Conservation (phyloP, 139 green algal species). For the Desmodesmus armatus region DNA sequence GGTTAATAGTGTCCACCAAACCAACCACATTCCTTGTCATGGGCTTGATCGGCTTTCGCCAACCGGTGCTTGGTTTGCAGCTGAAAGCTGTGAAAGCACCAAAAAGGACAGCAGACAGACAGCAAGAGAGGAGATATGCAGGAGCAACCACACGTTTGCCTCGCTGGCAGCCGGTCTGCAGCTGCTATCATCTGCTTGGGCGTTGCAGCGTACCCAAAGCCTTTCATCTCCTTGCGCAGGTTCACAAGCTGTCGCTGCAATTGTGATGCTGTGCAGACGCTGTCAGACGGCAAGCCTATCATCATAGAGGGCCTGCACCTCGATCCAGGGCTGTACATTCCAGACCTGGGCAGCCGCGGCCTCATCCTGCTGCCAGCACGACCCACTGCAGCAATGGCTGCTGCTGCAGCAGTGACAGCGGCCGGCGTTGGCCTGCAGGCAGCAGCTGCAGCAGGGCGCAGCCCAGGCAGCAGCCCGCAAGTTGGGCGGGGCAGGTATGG, state of each 20-base stretch:
- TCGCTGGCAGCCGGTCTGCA: too few species aligned
- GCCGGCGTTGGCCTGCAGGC: not conserved
- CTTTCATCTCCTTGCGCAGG: too few species aligned
- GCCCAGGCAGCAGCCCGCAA: not conserved
- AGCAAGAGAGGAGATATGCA: too few species aligned
- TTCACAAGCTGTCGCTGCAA: too few species aligned
- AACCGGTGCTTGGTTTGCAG: too few species aligned
- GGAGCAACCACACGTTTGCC: too few species aligned
- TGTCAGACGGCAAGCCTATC: constrained; percentile 91
- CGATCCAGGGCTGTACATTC: constrained; percentile 80
- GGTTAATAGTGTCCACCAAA: not conserved
- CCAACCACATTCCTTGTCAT: not conserved
- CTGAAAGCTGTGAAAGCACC: too few species aligned
- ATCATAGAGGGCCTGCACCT: constrained; percentile 92
- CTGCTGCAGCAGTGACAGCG: not conserved
- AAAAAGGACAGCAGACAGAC: too few species aligned
- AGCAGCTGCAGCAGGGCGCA: not conserved
- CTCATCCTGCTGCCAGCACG: constrained; percentile 47
- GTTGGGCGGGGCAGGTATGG: not conserved
- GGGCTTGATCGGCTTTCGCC: too few species aligned
- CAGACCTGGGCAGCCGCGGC: constrained; percentile 59
- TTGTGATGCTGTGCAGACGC: constrained; percentile 58
- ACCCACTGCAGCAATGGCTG: not conserved
- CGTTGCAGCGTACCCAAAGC: too few species aligned
- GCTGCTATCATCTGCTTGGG: too few species aligned